Evolutionary conservation across 2,329 filamentous ascomycete genomes (phyloP), one percentile per base, ranked within the genome.

Genomic region (Bisporella sp.): DNA sequence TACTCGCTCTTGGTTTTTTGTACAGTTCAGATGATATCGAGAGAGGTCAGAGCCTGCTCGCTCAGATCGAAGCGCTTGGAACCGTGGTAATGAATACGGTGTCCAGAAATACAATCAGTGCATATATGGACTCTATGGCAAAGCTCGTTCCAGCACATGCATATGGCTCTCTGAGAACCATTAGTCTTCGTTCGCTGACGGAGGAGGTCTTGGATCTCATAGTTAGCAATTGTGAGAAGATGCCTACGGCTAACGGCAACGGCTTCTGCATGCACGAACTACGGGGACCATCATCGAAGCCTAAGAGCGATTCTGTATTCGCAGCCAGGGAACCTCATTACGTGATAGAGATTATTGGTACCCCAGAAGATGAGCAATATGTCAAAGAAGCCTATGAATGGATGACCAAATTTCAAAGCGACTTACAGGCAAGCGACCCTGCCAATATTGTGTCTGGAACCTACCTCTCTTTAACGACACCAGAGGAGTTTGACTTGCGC

Each of bases 341-440:
- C 44, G 59, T 69, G 54, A n/a, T 71, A 5, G 68, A 71, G 54
- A 58, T 71, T 29, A 39, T 71, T 1, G 55, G 64, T 1, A 57
- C 57, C 30, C 57, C 61, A 4, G 41, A 47, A 6, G 54, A 57
- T 2, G 49, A 52, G 11, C 59, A 64, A 7, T 59, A 62, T 0
- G 56, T 61, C 41, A 47, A 54, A 5, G 57, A 55, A 13, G 52
- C 57, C 13, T 51, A 56, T 3, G 52, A 61, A 21, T 68, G 66
- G 64, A 56, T 57, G 0, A 28, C 45, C 40, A 6, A 45, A 12
- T 28, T 51, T 56, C 28, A 49, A 50, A 6, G 47, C 41, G 51
- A 59, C 53, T 1, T 61, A 59, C 13, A 55, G 28, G 51, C 61
- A 41, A 62, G 42, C 4, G 59, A 60, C 8, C 37, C 61, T 0